These are phyloP conservation scores for Albophoma yamanashiensis DNA, from an alignment of 2,329 filamentous ascomycete genomes.

Conservation along the genomic window DNA sequence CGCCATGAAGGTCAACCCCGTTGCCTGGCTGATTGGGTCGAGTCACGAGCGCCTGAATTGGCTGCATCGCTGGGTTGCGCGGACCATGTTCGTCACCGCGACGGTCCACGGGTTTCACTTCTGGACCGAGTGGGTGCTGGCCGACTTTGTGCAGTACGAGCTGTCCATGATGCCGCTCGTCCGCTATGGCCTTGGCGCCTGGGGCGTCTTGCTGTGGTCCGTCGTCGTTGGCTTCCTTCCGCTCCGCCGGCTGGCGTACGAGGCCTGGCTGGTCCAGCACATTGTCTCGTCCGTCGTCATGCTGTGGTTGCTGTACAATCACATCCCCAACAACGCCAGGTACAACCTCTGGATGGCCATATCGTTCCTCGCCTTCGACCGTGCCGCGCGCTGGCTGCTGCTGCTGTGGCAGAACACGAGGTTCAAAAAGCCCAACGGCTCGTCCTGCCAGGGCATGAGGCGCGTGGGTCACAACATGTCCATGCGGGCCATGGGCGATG, in stretches of 20 bases:
- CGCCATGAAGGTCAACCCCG: conserved; percentile 45
- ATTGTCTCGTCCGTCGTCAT: conserved; percentile 50
- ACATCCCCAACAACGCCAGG: conserved; percentile 47
- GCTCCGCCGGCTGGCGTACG: conserved; percentile 55
- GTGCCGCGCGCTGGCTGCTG: conserved; percentile 37
- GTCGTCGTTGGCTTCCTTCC: conserved; percentile 52
- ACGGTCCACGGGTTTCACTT: conserved; percentile 63
- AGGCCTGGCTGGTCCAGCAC: conserved; percentile 61
- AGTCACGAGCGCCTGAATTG: conserved; percentile 63
- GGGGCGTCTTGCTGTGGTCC: conserved; percentile 56
- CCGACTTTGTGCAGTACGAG: conserved; percentile 48
- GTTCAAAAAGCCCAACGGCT: conserved; percentile 24
- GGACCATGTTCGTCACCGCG: conserved; percentile 57
- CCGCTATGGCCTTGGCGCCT: conserved; percentile 56
- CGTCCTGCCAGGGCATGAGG: conserved; percentile 34
- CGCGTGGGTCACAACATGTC: conserved; percentile 42
- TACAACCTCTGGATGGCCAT: conserved; percentile 59
- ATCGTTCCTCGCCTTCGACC: conserved; percentile 51
- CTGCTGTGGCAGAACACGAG: conserved; percentile 43
- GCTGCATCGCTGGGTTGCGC: conserved; percentile 62
- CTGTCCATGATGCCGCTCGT: conserved; percentile 52
- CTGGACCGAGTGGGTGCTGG: conserved; percentile 50
- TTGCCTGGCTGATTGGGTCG: conserved; percentile 51
- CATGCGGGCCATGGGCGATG: conserved; percentile 35
- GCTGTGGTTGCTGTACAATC: conserved; percentile 51